Base-by-base conservation (phyloP, 2,329 filamentous ascomycete genomes). In the Orbilia ellipsospora region DNA sequence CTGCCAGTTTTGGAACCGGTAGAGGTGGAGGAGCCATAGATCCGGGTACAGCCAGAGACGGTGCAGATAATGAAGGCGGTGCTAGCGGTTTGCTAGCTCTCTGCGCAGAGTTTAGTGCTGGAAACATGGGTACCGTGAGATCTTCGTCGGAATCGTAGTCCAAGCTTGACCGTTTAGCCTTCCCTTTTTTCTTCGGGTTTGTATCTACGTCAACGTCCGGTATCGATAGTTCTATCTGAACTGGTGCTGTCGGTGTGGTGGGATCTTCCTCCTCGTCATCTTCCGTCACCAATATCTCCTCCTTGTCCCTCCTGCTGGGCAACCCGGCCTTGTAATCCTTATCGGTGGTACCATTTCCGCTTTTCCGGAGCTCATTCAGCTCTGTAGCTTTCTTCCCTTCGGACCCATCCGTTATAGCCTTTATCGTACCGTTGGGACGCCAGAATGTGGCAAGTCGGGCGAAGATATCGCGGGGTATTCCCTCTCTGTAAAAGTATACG, bases 41-140 rank as follows among this genome's bases (percentile, higher is more conserved):
- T 63, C 45, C 60, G 44, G 26, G 69, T 57, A 65, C 51, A 78
- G 63, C 69, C 62, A 48, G 72, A 64, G 31, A 79, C 54, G 59
- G 61, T 59, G 64, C 65, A 28, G 75, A 7, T 48, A 36, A 77
- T 59, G 64, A 63, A 28, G 75, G 6, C 45, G 42, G 77, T 77
- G 65, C 68, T 55, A 60, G 72, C 57, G 76, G 80, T 31, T 75
- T 78, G 60, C 81, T 80, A 16, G 86, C 85, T 62, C 86, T 83
- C 78, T 88, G 86, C 1, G 84, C 83, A 0, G 87, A 88, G 81
- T 86, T 85, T 31, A 83, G 70, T 20, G 86, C 84, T 7, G 86
- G 87, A 78, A 88, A 88, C 67, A 83, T 81, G 42, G 83, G 80
- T 45, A 79, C 78, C 31, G 80, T 77, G n/a, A 80, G 77, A 51